These are phyloP conservation scores for Chrysoporthe cubensis DNA, from an alignment of 2,329 filamentous ascomycete species.

Conservation along the genomic window DNA sequence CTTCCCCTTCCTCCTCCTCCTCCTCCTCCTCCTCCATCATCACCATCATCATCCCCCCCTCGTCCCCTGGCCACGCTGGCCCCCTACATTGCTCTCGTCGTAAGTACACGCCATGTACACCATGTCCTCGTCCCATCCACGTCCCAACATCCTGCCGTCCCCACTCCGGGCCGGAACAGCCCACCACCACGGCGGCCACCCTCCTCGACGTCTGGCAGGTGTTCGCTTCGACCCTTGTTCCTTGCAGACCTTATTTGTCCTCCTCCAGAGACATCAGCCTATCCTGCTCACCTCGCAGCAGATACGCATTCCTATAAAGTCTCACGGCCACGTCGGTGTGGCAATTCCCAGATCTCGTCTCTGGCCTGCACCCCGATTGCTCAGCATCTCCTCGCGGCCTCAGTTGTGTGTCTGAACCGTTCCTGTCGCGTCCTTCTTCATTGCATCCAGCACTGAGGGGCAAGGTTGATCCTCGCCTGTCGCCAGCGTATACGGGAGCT, in stretches of 20 bases:
- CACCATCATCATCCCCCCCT: not conserved
- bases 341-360: not conserved
- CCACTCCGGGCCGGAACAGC: not conserved
- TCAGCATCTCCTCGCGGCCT: not conserved
- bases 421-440: not conserved
- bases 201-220: constrained; percentile 18
- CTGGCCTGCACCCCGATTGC: not conserved
- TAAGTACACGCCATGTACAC: not conserved
- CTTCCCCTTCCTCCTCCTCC: not conserved
- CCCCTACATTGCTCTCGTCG: not conserved
- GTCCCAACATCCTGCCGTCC: not conserved
- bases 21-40: too few relatives aligned
- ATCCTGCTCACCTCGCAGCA: constrained; percentile 1
- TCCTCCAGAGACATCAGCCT: constrained; percentile 3
- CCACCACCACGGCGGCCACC: not conserved
- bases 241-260: constrained; percentile 17
- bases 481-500: not conserved
- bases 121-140: not conserved
- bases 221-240: constrained; percentile 13
- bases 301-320: constrained; percentile 17
- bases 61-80: not conserved
- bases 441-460: not conserved
- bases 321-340: constrained; percentile 4
- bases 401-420: not conserved
- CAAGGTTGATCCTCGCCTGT: not conserved